Conservation (phyloP, 306 rosid species). For the Luffa aegyptiaca region DNA sequence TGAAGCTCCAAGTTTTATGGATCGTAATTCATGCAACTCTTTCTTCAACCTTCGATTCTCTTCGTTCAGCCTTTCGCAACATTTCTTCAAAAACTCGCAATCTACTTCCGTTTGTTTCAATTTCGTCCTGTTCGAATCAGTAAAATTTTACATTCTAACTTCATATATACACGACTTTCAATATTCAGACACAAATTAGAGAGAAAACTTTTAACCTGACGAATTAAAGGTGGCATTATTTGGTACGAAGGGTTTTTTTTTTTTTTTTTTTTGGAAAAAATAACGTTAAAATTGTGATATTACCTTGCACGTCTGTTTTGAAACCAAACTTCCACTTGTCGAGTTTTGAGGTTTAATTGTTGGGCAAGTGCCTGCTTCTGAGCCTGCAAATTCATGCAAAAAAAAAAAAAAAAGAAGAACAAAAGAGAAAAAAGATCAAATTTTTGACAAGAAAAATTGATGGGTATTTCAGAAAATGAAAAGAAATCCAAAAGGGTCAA, state of each 20-base stretch:
- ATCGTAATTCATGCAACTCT: constrained; percentile 53
- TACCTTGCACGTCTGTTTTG: constrained; percentile 95
- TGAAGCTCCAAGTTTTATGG: constrained; percentile 25
- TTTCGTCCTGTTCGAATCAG: constrained; percentile 44
- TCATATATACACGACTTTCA: too few species aligned
- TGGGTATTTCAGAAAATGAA: neutral
- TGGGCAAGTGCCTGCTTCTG: constrained; percentile 65
- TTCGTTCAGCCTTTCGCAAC: constrained; percentile 43
- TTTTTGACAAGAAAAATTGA: neutral
- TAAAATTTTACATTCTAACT: too few species aligned
- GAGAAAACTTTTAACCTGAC: too few species aligned
- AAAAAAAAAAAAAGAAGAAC: neutral
- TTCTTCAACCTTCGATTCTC: constrained; percentile 70
- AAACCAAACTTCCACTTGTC: constrained; percentile 97
- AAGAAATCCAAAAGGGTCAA: neutral
- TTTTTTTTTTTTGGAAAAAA: too few species aligned
- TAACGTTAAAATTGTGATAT: neutral
- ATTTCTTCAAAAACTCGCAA: constrained; percentile 60
- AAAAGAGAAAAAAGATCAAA: neutral
- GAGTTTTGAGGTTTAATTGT: constrained; percentile 54
- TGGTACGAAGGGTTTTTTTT: too few species aligned
- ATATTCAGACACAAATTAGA: too few species aligned
- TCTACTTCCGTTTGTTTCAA: constrained; percentile 77
- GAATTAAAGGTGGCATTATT: too few species aligned
- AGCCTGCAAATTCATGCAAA: constrained; percentile 31